These are phyloP conservation scores for Plasmopara muralis DNA, from an alignment of 352 stramenopile genomes.

Conservation along the genomic window DNA sequence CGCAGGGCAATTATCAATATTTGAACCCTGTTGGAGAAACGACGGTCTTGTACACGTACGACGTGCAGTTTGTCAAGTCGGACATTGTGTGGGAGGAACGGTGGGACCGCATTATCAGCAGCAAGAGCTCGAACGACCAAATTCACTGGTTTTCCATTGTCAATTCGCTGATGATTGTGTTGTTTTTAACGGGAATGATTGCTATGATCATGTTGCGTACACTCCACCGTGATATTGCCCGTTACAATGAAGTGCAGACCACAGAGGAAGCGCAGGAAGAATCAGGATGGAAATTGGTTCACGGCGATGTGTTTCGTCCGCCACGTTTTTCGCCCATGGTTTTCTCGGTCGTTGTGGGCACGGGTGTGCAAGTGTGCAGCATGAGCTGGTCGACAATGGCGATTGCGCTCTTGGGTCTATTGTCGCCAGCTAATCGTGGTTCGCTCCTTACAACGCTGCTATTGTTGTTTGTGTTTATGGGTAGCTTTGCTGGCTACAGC, in stretches of 20 bases:
- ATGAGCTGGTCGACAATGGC: conserved; percentile 95
- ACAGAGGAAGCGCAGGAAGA: conserved; percentile 94
- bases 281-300: conserved; percentile 95
- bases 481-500: conserved; percentile 95
- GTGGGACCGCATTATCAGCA: conserved; percentile 99
- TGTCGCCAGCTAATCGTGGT: conserved; percentile 96
- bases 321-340: conserved; percentile 91
- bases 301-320: conserved; percentile 98
- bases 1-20: conserved; percentile 82
- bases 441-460: conserved; percentile 94
- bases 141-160: conserved; percentile 99
- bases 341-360: conserved; percentile 94
- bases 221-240: conserved; percentile 96
- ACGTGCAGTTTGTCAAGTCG: conserved; percentile 94
- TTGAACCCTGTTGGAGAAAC: conserved; percentile 56
- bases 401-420: conserved; percentile 91
- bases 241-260: conserved; percentile 95
- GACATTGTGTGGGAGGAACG: conserved; percentile 95
- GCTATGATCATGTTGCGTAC: conserved; percentile 99
- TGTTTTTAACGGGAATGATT: conserved; percentile 99
- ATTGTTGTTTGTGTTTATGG: conserved; percentile 98
- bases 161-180: conserved; percentile 99
- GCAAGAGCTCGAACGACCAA: conserved; percentile 93
- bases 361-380: conserved; percentile 92
- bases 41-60: conserved; percentile 98